Evolutionary conservation across 2,329 filamentous ascomycete species (phyloP).

Genomic region (Metarhizium brunneum): DNA sequence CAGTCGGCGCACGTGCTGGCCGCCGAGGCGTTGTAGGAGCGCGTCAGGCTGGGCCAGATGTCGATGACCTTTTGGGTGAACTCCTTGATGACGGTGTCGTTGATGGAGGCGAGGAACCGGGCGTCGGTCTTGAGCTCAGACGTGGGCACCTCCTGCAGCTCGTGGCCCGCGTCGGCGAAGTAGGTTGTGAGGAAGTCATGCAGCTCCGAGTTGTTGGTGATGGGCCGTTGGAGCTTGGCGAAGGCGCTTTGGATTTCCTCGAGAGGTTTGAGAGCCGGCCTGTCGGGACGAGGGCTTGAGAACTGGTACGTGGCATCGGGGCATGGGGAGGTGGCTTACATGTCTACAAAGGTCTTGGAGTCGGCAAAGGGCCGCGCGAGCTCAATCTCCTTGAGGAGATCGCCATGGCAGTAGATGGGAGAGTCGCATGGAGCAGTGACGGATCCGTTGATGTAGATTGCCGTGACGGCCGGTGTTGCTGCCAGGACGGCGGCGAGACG

Average conservation of each 20-base stretch:
- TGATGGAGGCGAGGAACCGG: constrained; percentile 45
- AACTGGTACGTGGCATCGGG: neutral
- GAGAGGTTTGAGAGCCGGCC: constrained; percentile 50
- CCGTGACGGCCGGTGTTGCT: constrained; percentile 21
- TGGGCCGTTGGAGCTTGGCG: constrained; percentile 46
- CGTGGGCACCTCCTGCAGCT: constrained; percentile 44
- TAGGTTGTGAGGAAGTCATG: constrained; percentile 52
- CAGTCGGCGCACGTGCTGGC: constrained; percentile 46
- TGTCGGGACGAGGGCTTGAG: constrained; percentile 14
- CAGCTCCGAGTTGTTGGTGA: constrained; percentile 54
- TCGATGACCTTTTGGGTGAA: constrained; percentile 56
- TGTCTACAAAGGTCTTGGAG: constrained; percentile 64
- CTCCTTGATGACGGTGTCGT: constrained; percentile 48
- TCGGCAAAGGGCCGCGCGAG: constrained; percentile 55
- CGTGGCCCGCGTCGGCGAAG: constrained; percentile 55
- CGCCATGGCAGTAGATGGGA: constrained; percentile 57
- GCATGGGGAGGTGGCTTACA: constrained; percentile 31
- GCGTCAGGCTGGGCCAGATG: constrained; percentile 61
- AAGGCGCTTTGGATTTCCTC: constrained; percentile 54
- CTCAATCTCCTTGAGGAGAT: constrained; percentile 52
- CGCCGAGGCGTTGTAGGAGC: constrained; percentile 40
- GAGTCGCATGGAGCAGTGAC: constrained; percentile 57
- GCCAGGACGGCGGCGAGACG: constrained; percentile 17
- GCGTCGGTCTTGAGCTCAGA: constrained; percentile 46
- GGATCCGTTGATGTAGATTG: constrained; percentile 51